Evolutionary conservation across 2,329 filamentous ascomycete genomes (phyloP).

Genomic region (Nothomitra cinnamomea): DNA sequence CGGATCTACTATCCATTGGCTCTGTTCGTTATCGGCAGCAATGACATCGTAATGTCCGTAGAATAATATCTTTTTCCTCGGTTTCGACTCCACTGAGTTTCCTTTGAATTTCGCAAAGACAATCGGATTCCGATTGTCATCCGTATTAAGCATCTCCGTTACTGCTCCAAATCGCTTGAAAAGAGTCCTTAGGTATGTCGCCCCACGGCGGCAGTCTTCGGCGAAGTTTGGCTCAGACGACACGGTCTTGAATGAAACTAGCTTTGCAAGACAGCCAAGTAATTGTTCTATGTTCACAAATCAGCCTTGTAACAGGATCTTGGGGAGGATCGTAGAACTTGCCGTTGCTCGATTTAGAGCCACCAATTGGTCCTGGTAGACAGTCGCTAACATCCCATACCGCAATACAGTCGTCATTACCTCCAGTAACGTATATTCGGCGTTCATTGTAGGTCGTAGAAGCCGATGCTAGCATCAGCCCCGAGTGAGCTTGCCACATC

Average conservation of each 20-base stretch:
- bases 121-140: conserved; percentile 71
- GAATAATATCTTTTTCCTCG: conserved; percentile 77
- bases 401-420: conserved; percentile 77
- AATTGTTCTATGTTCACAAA: conserved; percentile 40
- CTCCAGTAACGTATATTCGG: conserved; percentile 83
- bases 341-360: conserved; percentile 40
- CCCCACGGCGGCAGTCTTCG: conserved; percentile 82
- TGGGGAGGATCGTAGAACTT: conserved; percentile 8
- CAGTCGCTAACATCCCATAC: conserved; percentile 65
- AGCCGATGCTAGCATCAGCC: conserved; percentile 73
- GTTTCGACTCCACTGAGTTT: conserved; percentile 45
- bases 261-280: conserved; percentile 50
- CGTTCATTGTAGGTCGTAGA: conserved; percentile 51
- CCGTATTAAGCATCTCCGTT: conserved; percentile 77
- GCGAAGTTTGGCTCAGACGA: conserved; percentile 74
- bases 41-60: conserved; percentile 99
- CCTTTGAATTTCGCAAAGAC: conserved; percentile 79
- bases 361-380: conserved; percentile 25
- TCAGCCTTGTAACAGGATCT: background rate
- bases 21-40: conserved; percentile 63
- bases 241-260: conserved; percentile 82
- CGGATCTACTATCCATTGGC: conserved; percentile 74
- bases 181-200: conserved; percentile 73
- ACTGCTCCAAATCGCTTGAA: conserved; percentile 85
- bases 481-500: conserved; percentile 69